phyloP scores from a whole-genome alignment of 2,329 filamentous ascomycete genomes.

The Samsoniella hepiali region DNA sequence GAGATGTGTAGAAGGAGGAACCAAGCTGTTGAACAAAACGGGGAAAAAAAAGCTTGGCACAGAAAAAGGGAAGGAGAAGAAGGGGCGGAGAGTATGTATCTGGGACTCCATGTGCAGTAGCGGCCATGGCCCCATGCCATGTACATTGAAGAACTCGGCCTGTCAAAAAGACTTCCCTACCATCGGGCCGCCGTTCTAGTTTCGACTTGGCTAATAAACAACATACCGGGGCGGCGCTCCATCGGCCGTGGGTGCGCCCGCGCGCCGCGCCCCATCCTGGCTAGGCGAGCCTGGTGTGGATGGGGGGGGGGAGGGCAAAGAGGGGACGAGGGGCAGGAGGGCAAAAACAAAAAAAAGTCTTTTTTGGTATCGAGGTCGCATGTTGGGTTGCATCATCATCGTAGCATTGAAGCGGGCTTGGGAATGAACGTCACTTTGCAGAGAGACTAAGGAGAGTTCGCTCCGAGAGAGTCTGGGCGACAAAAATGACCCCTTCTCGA shows the following conservation, averaged over 20 bases:
- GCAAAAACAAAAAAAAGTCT: too few species aligned
- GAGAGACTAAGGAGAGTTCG: too few species aligned
- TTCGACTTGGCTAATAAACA: not conserved
- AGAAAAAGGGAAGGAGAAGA: not conserved
- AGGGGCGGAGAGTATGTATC: not conserved
- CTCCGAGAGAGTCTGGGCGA: too few species aligned
- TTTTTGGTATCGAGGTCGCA: not conserved
- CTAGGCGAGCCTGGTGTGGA: slow-evolving; percentile 3
- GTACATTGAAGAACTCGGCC: not conserved
- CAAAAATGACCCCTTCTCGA: too few species aligned
- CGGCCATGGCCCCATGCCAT: not conserved
- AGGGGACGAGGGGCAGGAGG: not conserved
- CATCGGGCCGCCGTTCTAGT: slow-evolving; percentile 3
- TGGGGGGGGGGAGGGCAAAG: not conserved
- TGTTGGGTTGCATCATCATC: too few species aligned
- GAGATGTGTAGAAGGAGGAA: not conserved
- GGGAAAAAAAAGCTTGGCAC: not conserved
- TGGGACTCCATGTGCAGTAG: not conserved
- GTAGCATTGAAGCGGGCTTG: too few species aligned
- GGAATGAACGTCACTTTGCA: too few species aligned
- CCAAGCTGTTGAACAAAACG: not conserved
- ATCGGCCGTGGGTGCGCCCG: slow-evolving; percentile 14
- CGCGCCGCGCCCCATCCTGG: not conserved
- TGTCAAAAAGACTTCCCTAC: not conserved
- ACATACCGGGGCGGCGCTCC: slow-evolving; percentile 2